Base-by-base conservation (phyloP, 345 rosid species). In the Boechera stricta region DNA sequence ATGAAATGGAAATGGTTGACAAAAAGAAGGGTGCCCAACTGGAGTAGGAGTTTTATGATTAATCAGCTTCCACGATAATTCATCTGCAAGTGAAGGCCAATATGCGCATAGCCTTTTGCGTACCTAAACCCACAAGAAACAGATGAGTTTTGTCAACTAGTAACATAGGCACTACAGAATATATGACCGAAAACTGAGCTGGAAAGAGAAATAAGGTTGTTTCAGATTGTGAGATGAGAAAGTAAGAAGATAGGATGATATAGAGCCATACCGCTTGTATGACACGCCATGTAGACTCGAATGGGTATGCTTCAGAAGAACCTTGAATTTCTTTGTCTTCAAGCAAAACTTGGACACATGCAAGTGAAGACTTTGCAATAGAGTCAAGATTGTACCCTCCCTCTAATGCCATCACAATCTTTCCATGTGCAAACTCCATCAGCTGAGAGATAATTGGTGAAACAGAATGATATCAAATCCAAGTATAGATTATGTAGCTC, bases 301-400 rank as follows among this genome's bases (percentile, higher is more conserved):
- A 89, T 61, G 98, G 97, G 81, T 88, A 87, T 54, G 87, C 89
- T 77, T 94, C 88, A 31, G 76, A 80, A 61, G 89, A 88, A 74
- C 87, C 89, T 44, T 79, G 38, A 54, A 77, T 63, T 65, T 75
- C 76, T 70, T 87, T 83, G 67, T 80, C 83, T 48, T 86, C 97
- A 53, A 95, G 89, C 81, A 92, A 78, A 77, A 91, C 94, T 84
- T 88, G 71, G 85, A 95, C 74, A 81, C 99, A 95, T 16, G 98
- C 99, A 28, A 92, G 88, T 70, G 84, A 87, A 48, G 95, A 92
- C 77, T 88, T 86, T 85, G 98, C 93, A 64, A 90, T 84, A 10
- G 98, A 90, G 65, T 84, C 73, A 28, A 90, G 95, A 80, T 90
- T 92, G 88, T 94, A 94, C 16, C 98, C 98, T 78, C 98, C 98